Conservation (phyloP, 2,329 filamentous ascomycete genomes). For the Scedosporium boydii region DNA sequence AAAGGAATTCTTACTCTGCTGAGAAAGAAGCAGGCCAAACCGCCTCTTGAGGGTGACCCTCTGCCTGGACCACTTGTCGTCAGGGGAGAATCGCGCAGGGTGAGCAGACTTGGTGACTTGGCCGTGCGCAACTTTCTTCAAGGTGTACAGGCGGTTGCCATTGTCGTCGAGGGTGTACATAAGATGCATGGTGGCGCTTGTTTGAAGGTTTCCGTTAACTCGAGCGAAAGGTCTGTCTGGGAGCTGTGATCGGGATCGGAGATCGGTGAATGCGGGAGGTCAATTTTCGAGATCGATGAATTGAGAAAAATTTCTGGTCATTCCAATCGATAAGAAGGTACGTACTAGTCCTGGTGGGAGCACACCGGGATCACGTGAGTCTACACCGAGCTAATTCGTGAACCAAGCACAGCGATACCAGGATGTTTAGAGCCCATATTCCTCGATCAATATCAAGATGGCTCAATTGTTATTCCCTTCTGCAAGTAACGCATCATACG, state of each 20-base stretch:
- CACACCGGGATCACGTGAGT: background rate
- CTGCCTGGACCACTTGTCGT: constrained; percentile 98
- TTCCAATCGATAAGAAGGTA: constrained; percentile 1
- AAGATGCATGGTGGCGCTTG: constrained; percentile 41
- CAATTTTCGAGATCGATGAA: background rate
- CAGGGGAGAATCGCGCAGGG: constrained; percentile 91
- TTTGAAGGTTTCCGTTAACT: background rate
- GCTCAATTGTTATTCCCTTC: no score
- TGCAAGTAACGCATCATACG: no score
- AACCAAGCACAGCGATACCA: background rate
- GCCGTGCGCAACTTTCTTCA: constrained; percentile 78
- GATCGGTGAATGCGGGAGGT: background rate
- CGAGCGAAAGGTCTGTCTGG: background rate
- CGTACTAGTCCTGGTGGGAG: background rate
- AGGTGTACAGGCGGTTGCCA: constrained; percentile 88
- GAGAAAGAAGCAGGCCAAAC: constrained; percentile 78
- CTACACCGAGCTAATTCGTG: background rate
- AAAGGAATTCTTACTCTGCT: constrained; percentile 45
- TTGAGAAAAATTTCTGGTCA: background rate
- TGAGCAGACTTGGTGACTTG: constrained; percentile 93
- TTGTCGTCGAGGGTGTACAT: constrained; percentile 76
- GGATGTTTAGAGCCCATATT: no score
- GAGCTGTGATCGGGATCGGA: background rate
- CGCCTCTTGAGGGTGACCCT: constrained; percentile 91
- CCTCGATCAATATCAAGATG: no score